phyloP scores from a whole-genome alignment of 2,329 filamentous ascomycete species.

The Aspergillus neoniger region DNA sequence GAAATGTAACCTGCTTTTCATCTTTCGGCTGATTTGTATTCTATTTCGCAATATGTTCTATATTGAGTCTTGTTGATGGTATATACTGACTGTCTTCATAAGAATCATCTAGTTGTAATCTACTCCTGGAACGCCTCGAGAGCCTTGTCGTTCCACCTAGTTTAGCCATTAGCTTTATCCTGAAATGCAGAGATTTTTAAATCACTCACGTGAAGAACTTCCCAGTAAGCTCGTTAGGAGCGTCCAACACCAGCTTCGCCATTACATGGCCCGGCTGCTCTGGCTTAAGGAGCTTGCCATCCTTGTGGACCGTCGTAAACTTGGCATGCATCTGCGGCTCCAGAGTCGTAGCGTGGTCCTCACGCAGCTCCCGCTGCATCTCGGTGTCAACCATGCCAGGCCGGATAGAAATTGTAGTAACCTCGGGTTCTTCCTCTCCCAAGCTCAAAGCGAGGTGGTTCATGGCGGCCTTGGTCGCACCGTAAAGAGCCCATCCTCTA shows the following conservation, averaged over 20 bases:
- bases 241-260: conserved; percentile 71
- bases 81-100: conserved; percentile 33
- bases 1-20: conserved; percentile 63
- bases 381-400: conserved; percentile 41
- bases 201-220: conserved; percentile 60
- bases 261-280: conserved; percentile 87
- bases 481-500: conserved; percentile 40
- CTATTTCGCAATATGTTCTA: conserved; percentile 22
- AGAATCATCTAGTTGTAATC: conserved; percentile 20
- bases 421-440: conserved; percentile 32
- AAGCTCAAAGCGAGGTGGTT: conserved; percentile 34
- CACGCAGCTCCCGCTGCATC: conserved; percentile 64
- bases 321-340: conserved; percentile 58
- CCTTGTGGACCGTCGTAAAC: conserved; percentile 70
- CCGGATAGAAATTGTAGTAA: conserved; percentile 31
- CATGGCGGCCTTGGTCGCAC: conserved; percentile 40
- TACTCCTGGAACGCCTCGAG: conserved; percentile 47
- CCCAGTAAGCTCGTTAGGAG: conserved; percentile 69
- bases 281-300: conserved; percentile 72
- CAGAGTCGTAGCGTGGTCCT: conserved; percentile 66
- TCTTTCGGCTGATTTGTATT: conserved; percentile 61
- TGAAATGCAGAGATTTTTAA: conserved; percentile 6
- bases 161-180: conserved; percentile 24
- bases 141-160: conserved; percentile 50
- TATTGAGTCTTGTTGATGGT: conserved; percentile 26